These are phyloP conservation scores for Backusella luteola DNA, from an alignment of 192 early-diverging fungal species.

Conservation along the genomic window DNA sequence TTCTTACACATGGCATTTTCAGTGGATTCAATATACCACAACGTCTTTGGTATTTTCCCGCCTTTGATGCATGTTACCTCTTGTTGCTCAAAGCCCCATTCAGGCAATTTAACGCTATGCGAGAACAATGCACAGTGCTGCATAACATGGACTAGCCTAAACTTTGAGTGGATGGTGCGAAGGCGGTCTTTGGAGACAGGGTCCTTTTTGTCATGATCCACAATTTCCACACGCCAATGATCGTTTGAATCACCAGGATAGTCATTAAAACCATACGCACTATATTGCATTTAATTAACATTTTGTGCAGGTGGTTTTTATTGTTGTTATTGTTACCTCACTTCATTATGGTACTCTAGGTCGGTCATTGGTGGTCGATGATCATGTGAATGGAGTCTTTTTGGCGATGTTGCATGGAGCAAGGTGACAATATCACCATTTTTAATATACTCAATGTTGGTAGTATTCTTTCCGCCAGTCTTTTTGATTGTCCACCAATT, in stretches of 20 bases:
- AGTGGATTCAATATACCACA: conserved; percentile 82
- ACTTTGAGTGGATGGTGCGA: conserved; percentile 66
- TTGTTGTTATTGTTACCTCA: conserved; percentile 37
- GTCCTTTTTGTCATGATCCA: conserved; percentile 56
- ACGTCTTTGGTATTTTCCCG: conserved; percentile 60
- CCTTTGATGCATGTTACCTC: conserved; percentile 95
- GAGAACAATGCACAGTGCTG: conserved; percentile 85
- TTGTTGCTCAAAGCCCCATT: conserved; percentile 92
- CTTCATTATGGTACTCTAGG: conserved; percentile 73
- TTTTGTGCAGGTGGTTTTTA: not conserved
- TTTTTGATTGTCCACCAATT: conserved; percentile 76
- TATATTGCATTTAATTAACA: not conserved
- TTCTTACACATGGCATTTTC: conserved; percentile 41
- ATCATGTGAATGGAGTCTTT: conserved; percentile 72
- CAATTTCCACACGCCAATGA: conserved; percentile 84
- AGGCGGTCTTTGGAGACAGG: conserved; percentile 50
- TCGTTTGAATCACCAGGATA: conserved; percentile 92
- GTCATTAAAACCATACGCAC: conserved; percentile 64
- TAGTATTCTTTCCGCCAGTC: conserved; percentile 20
- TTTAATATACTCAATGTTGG: conserved; percentile 56
- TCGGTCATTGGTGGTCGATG: conserved; percentile 65
- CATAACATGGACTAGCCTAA: conserved; percentile 73
- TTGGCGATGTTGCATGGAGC: conserved; percentile 55
- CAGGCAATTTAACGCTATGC: conserved; percentile 78
- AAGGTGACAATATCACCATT: conserved; percentile 81